A percentile compares a stretch with the other conserved stretches of the same genome.
Evolutionary conservation across 75 land plant species (phyloP).

Genomic region (Gnetum montanum): DNA sequence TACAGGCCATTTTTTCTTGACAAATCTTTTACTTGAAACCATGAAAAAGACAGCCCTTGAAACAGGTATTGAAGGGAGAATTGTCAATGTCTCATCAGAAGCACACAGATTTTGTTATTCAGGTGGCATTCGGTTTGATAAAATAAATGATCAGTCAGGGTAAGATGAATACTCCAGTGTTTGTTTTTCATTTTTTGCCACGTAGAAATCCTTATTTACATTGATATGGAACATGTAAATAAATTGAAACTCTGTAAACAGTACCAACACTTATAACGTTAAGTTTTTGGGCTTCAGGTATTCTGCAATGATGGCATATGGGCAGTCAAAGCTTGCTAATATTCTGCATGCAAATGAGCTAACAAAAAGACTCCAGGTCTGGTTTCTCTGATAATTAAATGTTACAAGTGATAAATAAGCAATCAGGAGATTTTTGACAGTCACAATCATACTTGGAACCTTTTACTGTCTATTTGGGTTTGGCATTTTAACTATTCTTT

Average conservation of each 20-base stretch:
- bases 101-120: conserved; percentile 24
- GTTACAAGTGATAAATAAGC: not conserved
- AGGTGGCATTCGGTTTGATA: conserved; percentile 47
- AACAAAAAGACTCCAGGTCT: conserved; percentile 40
- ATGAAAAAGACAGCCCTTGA: conserved; percentile 37
- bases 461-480: too few species aligned
- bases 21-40: conserved; percentile 28
- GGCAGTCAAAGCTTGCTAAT: conserved; percentile 61
- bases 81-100: conserved; percentile 40
- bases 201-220: too few species aligned
- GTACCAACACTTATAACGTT: too few species aligned
- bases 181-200: not conserved
- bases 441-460: not conserved
- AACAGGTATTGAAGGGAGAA: conserved; percentile 39
- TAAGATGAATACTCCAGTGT: too few species aligned
- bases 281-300: too few species aligned
- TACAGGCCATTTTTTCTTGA: conserved; percentile 52
- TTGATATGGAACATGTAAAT: too few species aligned
- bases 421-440: not conserved
- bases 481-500: too few species aligned
- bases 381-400: not conserved
- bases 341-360: conserved; percentile 57
- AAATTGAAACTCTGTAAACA: too few species aligned
- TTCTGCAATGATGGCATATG: conserved; percentile 25
- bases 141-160: conserved; percentile 43